These are phyloP conservation scores for Cubamyces lactineus DNA, from an alignment of 768 basidiomycete genomes.

Conservation along the genomic window DNA sequence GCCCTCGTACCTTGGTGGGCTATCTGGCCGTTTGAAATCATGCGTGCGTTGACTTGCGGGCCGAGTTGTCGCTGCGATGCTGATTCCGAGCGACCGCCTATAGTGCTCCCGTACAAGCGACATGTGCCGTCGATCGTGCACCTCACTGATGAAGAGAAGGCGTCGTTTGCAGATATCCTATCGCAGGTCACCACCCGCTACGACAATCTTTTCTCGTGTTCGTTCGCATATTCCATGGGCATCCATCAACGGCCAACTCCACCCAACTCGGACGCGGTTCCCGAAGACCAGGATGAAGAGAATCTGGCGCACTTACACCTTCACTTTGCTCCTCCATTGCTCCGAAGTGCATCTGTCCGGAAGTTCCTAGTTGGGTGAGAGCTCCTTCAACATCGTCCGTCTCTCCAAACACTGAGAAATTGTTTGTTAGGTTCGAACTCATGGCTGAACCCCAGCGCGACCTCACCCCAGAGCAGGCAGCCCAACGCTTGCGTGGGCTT, in stretches of 20 bases:
- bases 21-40: constrained; percentile 87
- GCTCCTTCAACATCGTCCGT: background rate
- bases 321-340: constrained; percentile 84
- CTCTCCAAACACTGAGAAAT: constrained; percentile 16
- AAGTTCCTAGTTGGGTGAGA: constrained; percentile 91
- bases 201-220: constrained; percentile 81
- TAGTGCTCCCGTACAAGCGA: constrained; percentile 77
- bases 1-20: constrained; percentile 96
- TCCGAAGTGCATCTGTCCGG: constrained; percentile 78
- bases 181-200: constrained; percentile 66
- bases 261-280: constrained; percentile 28
- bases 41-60: constrained; percentile 49
- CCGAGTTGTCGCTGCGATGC: background rate
- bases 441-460: constrained; percentile 92
- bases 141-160: constrained; percentile 62
- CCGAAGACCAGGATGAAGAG: constrained; percentile 44
- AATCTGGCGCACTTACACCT: constrained; percentile 80
- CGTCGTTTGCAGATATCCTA: constrained; percentile 68
- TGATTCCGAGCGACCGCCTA: background rate
- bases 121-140: constrained; percentile 75
- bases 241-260: constrained; percentile 83
- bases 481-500: constrained; percentile 57
- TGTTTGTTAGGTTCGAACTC: constrained; percentile 69
- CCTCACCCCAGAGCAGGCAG: constrained; percentile 88
- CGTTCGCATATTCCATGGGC: constrained; percentile 95